phyloP scores from a whole-genome alignment of 257 asterid genomes.

The Primulina huaijiensis region DNA sequence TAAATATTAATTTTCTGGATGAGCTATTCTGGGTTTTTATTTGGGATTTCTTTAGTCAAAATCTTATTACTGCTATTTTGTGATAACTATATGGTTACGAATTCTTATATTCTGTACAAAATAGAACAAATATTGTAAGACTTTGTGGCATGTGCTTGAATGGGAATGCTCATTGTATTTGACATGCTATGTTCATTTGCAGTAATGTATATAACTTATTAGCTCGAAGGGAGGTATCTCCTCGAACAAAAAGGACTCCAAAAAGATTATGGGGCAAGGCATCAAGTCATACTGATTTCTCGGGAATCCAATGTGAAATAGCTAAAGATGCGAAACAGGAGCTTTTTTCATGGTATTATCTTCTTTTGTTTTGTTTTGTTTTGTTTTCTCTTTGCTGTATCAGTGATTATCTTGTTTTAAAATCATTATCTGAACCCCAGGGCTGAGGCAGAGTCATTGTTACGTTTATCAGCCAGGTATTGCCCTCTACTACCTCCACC shows the following conservation, averaged over 20 bases:
- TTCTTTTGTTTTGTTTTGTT: neutral
- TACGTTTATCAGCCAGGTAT: slow-evolving; percentile 74
- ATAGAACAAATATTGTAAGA: neutral
- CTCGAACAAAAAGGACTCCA: slow-evolving; percentile 63
- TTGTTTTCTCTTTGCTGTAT: neutral
- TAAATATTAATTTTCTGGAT: slow-evolving; percentile 11
- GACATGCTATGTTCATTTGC: slow-evolving; percentile 38
- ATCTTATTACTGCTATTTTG: neutral
- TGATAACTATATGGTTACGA: slow-evolving; percentile 6
- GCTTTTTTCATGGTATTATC: slow-evolving; percentile 76
- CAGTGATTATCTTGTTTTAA: slow-evolving; percentile 12
- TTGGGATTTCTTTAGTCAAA: slow-evolving; percentile 1
- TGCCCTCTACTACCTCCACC: slow-evolving; percentile 93
- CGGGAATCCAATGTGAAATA: slow-evolving; percentile 43
- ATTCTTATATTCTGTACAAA: neutral
- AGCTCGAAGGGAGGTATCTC: slow-evolving; percentile 82
- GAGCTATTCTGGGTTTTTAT: slow-evolving; percentile 21
- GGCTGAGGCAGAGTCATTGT: slow-evolving; percentile 89
- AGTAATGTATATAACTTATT: slow-evolving; percentile 66
- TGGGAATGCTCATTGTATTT: slow-evolving; percentile 20
- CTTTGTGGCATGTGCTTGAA: slow-evolving; percentile 1
- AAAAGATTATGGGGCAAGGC: slow-evolving; percentile 67
- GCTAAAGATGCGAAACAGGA: slow-evolving; percentile 74
- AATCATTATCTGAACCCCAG: slow-evolving; percentile 36
- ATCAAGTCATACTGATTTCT: slow-evolving; percentile 44